These are phyloP conservation scores for Neurospora sp. DNA, from an alignment of 495 filamentous ascomycete species.

Conservation along the genomic window DNA sequence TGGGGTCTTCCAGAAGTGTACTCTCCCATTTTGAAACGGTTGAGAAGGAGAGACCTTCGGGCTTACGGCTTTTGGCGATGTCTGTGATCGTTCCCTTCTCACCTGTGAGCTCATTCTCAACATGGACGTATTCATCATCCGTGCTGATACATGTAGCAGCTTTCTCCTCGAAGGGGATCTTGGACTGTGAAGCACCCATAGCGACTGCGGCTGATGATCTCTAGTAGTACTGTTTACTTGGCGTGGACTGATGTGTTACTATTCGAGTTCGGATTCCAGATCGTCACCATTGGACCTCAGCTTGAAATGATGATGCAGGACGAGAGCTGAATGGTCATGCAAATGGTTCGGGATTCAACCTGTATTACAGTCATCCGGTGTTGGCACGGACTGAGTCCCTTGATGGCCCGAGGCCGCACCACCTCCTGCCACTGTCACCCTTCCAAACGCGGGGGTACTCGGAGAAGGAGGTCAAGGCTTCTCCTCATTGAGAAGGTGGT, in stretches of 20 bases:
- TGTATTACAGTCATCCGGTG: background rate
- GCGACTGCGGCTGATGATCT: background rate
- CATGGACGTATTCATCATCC: constrained; percentile 41
- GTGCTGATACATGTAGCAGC: constrained; percentile 14
- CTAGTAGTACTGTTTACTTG: background rate
- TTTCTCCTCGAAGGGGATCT: constrained; percentile 28
- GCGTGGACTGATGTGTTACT: background rate
- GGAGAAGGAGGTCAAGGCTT: constrained; percentile 2
- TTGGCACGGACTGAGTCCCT: background rate
- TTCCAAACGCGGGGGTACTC: background rate
- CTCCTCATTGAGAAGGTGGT: background rate
- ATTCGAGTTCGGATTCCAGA: background rate
- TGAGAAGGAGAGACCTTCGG: constrained; percentile 34
- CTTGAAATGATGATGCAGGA: background rate
- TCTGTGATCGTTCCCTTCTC: constrained; percentile 2
- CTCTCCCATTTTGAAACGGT: constrained; percentile 47
- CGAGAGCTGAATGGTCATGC: background rate
- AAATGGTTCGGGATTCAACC: background rate
- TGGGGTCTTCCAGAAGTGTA: constrained; percentile 50
- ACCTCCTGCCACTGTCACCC: background rate
- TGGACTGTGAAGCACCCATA: constrained; percentile 42
- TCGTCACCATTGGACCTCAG: background rate
- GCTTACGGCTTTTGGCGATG: constrained; percentile 14
- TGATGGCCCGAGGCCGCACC: background rate
- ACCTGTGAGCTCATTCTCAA: constrained; percentile 11